These are phyloP conservation scores for Clarireedia hainanense DNA, from an alignment of 2,329 filamentous ascomycete genomes.

Conservation along the genomic window DNA sequence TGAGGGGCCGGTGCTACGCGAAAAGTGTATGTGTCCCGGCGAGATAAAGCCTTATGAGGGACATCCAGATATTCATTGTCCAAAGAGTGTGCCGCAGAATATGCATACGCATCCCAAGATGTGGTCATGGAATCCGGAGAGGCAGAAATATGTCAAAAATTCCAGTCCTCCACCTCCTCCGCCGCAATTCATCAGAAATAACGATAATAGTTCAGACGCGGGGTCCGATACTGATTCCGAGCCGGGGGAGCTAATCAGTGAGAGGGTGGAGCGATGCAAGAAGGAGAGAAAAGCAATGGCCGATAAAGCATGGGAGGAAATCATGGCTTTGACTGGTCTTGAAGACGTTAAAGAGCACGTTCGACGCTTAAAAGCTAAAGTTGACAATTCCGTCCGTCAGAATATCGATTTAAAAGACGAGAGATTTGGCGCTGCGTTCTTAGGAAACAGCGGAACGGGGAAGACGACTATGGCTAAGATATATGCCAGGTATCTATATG, in stretches of 20 bases:
- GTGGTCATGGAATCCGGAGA: background rate
- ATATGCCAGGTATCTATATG: slow-evolving; percentile 56
- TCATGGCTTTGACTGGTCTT: slow-evolving; percentile 47
- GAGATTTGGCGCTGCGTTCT: slow-evolving; percentile 40
- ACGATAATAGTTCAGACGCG: background rate
- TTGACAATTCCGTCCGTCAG: slow-evolving; percentile 41
- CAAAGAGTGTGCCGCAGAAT: background rate
- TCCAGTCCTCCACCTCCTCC: background rate
- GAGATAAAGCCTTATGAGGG: too few relatives aligned
- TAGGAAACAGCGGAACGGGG: slow-evolving; percentile 54
- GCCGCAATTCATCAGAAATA: too few relatives aligned
- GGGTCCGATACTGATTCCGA: background rate
- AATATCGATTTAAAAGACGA: slow-evolving; percentile 37
- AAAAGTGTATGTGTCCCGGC: background rate
- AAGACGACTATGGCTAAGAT: slow-evolving; percentile 63
- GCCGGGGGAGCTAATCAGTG: background rate
- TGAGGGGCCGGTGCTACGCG: background rate
- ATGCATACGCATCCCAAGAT: background rate
- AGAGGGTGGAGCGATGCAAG: background rate
- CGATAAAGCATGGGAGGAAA: slow-evolving; percentile 37
- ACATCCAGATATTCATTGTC: background rate
- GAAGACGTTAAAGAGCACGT: slow-evolving; percentile 46
- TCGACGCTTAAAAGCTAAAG: slow-evolving; percentile 40
- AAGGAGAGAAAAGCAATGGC: slow-evolving; percentile 29
- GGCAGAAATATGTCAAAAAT: background rate